These are phyloP conservation scores for Perkinsus olseni DNA, from an alignment of 169 alveolate genomes.

Conservation along the genomic window DNA sequence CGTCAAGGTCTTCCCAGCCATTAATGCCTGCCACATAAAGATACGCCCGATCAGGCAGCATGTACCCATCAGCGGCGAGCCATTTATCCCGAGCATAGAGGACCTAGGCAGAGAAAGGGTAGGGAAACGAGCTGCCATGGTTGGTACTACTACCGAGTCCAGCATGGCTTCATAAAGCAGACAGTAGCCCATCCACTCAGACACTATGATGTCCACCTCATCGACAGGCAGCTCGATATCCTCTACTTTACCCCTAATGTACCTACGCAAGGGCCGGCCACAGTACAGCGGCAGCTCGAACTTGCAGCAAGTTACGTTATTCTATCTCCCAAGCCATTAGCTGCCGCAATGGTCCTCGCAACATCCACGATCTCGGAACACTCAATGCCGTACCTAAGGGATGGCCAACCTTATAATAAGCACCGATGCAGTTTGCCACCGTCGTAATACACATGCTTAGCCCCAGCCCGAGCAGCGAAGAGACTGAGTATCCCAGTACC, in stretches of 20 bases:
- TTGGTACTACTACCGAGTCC: conserved; percentile 87
- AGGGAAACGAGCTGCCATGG: background rate
- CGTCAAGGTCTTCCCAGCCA: conserved; percentile 81
- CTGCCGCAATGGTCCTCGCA: conserved; percentile 78
- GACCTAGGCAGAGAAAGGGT: background rate
- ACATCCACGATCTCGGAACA: conserved; percentile 85
- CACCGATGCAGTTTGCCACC: background rate
- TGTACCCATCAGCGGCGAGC: conserved; percentile 83
- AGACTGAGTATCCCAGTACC: conserved; percentile 96
- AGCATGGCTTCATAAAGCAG: conserved; percentile 94
- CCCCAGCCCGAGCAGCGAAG: conserved; percentile 96
- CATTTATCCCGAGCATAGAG: conserved; percentile 43
- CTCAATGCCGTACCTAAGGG: conserved; percentile 87
- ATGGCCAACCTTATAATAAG: no score
- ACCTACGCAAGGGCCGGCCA: background rate
- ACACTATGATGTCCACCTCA: conserved; percentile 91
- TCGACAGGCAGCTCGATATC: conserved; percentile 88
- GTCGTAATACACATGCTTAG: conserved; percentile 75
- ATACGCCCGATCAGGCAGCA: conserved; percentile 91
- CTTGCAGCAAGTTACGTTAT: conserved; percentile 53
- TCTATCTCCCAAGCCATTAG: conserved; percentile 73
- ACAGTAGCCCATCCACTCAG: conserved; percentile 99
- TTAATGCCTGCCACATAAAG: conserved; percentile 85
- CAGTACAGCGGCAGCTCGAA: background rate
- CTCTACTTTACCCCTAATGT: conserved; percentile 90